phyloP scores from a whole-genome alignment of 1,139 yeast species.

The Suhomyces taliae region DNA sequence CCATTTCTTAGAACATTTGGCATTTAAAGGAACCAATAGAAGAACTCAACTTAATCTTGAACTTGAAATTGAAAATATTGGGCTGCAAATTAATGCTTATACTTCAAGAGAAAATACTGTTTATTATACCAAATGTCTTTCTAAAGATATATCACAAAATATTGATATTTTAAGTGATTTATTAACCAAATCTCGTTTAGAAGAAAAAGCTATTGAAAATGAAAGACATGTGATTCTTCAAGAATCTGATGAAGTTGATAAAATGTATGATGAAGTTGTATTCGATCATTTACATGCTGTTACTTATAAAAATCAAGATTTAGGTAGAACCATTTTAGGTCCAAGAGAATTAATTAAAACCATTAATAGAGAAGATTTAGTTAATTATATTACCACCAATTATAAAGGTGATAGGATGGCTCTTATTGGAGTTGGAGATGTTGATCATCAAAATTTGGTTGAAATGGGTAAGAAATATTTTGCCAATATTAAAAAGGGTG shows the following conservation, averaged over 20 bases:
- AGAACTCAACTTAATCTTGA: slow-evolving; percentile 86
- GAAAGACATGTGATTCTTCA: slow-evolving; percentile 95
- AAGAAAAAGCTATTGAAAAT: slow-evolving; percentile 82
- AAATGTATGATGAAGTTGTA: slow-evolving; percentile 96
- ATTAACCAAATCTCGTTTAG: slow-evolving; percentile 81
- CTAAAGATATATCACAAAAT: slow-evolving; percentile 77
- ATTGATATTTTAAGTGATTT: slow-evolving; percentile 89
- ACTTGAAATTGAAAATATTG: slow-evolving; percentile 91
- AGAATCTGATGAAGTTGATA: slow-evolving; percentile 96
- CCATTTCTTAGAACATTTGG: slow-evolving; percentile 92
- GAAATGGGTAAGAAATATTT: slow-evolving; percentile 72
- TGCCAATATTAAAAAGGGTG: slow-evolving; percentile 70
- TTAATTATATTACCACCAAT: slow-evolving; percentile 76
- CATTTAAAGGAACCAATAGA: slow-evolving; percentile 87
- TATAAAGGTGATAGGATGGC: slow-evolving; percentile 98
- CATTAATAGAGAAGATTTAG: slow-evolving; percentile 73
- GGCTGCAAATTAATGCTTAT: slow-evolving; percentile 95
- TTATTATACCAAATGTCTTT: slow-evolving; percentile 86
- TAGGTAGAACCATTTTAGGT: slow-evolving; percentile 96
- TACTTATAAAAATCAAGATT: slow-evolving; percentile 85
- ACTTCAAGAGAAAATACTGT: slow-evolving; percentile 97
- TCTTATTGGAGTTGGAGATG: slow-evolving; percentile 92
- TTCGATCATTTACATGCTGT: slow-evolving; percentile 96
- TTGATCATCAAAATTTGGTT: slow-evolving; percentile 83
- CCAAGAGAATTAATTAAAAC: slow-evolving; percentile 87